These are phyloP conservation scores for Phytophthora uliginosa DNA, from an alignment of 352 stramenopile species.

Conservation along the genomic window DNA sequence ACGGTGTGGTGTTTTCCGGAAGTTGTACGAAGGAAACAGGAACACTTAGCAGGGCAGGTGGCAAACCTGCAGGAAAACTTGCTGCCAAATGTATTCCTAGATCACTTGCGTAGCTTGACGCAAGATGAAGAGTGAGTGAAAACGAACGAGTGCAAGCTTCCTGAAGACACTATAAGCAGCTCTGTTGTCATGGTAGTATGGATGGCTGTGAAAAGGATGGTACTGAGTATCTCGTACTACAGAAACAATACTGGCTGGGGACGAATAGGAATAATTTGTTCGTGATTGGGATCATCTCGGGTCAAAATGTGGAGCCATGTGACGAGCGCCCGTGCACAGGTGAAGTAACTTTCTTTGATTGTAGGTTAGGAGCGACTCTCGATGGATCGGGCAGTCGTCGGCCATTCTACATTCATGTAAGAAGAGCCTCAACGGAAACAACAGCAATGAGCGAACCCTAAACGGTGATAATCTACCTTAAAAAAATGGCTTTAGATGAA, in stretches of 20 bases:
- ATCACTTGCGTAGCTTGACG: neutral
- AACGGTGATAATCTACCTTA: neutral
- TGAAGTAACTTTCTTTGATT: slow-evolving; percentile 23
- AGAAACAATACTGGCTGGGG: slow-evolving; percentile 31
- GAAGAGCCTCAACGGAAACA: neutral
- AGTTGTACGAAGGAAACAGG: neutral
- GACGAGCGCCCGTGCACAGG: slow-evolving; percentile 20
- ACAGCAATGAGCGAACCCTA: neutral
- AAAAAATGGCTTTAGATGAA: neutral
- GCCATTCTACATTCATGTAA: slow-evolving; percentile 22
- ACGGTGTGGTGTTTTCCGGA: neutral
- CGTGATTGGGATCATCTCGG: slow-evolving; percentile 28
- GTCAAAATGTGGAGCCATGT: slow-evolving; percentile 23
- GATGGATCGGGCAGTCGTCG: slow-evolving; percentile 10
- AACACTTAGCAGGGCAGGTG: neutral
- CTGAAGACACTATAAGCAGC: too few species aligned
- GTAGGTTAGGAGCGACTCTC: slow-evolving; percentile 13
- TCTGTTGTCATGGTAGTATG: too few species aligned
- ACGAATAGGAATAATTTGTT: slow-evolving; percentile 25
- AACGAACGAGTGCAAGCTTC: too few species aligned
- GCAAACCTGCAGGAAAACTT: neutral
- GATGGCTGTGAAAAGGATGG: slow-evolving; percentile 12
- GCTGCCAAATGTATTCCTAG: neutral
- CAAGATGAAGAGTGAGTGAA: neutral
- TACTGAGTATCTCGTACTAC: slow-evolving; percentile 27